phyloP scores from a whole-genome alignment of 2,329 filamentous ascomycete species.

The Mycosphaerella sp. region DNA sequence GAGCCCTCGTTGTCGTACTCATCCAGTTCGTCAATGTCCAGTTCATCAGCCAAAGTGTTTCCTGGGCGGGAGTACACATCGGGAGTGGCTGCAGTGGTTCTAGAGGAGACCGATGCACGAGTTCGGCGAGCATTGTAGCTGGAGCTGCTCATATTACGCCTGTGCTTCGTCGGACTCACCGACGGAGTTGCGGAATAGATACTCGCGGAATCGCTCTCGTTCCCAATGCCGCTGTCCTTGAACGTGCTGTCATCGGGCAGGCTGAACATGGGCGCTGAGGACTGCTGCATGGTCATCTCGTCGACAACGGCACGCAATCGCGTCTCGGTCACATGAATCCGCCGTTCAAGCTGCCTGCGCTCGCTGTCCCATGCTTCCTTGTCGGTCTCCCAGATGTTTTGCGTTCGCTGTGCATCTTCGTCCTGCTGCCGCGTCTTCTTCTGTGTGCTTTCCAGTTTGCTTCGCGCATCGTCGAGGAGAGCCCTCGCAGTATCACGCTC shows the following conservation, averaged over 20 bases:
- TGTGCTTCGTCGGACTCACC: conserved; percentile 13
- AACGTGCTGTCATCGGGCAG: conserved; percentile 53
- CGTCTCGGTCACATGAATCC: conserved; percentile 82
- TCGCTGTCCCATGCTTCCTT: conserved; percentile 80
- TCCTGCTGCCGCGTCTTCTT: conserved; percentile 74
- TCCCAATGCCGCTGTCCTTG: conserved; percentile 51
- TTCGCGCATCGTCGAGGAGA: conserved; percentile 62
- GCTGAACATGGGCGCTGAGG: conserved; percentile 30
- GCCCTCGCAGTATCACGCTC: conserved; percentile 83
- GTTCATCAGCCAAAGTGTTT: conserved; percentile 80
- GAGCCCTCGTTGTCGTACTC: conserved; percentile 46
- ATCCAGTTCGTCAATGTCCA: conserved; percentile 79
- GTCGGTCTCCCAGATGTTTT: conserved; percentile 76
- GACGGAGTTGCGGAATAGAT: conserved; percentile 49
- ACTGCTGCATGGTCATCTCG: conserved; percentile 69
- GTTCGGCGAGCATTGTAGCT: conserved; percentile 23
- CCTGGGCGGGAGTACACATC: conserved; percentile 58
- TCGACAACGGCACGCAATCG: conserved; percentile 77
- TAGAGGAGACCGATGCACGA: conserved; percentile 22
- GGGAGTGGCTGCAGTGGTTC: conserved; percentile 25
- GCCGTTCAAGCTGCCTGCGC: conserved; percentile 72
- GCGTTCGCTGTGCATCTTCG: conserved; percentile 71
- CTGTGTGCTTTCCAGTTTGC: conserved; percentile 68
- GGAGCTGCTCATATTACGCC: conserved; percentile 33
- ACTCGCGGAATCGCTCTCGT: conserved; percentile 63